phyloP scores from a whole-genome alignment of 495 filamentous ascomycete species.

The Aspergillus heteromorphus region DNA sequence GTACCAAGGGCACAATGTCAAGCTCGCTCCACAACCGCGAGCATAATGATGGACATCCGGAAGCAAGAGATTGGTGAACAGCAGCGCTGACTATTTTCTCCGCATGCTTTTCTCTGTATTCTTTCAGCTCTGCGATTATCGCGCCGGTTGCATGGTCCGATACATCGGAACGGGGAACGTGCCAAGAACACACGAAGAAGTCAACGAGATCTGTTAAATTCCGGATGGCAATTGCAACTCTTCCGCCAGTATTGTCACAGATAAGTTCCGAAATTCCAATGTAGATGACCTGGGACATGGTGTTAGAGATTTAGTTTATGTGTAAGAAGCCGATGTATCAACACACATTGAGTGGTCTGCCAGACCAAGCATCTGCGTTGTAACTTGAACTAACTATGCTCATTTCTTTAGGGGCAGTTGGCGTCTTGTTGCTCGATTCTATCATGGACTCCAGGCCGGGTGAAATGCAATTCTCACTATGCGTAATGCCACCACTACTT shows the following conservation, averaged over 20 bases:
- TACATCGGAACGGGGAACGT: neutral
- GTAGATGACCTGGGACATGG: conserved; percentile 1
- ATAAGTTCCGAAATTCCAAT: conserved; percentile 5
- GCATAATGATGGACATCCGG: conserved; percentile 3
- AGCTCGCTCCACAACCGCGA: conserved; percentile 6
- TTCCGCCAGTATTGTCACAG: neutral
- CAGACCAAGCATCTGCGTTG: neutral
- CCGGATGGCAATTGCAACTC: conserved; percentile 6
- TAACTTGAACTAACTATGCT: neutral
- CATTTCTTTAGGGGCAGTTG: neutral
- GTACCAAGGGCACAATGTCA: conserved; percentile 5
- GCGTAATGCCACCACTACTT: too few relatives aligned
- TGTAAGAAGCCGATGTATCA: neutral
- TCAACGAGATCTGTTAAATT: conserved; percentile 3
- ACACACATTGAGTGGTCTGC: neutral
- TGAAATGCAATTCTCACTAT: too few relatives aligned
- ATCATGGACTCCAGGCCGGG: neutral
- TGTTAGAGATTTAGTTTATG: too few relatives aligned
- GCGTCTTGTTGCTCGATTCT: neutral
- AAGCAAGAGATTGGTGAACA: neutral
- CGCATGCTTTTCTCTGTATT: neutral
- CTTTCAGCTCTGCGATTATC: neutral
- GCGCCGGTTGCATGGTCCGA: neutral
- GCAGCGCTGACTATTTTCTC: conserved; percentile 5
- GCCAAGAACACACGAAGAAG: conserved; percentile 1